phyloP scores from a whole-genome alignment of 306 rosid genomes.

The Luffa aegyptiaca region DNA sequence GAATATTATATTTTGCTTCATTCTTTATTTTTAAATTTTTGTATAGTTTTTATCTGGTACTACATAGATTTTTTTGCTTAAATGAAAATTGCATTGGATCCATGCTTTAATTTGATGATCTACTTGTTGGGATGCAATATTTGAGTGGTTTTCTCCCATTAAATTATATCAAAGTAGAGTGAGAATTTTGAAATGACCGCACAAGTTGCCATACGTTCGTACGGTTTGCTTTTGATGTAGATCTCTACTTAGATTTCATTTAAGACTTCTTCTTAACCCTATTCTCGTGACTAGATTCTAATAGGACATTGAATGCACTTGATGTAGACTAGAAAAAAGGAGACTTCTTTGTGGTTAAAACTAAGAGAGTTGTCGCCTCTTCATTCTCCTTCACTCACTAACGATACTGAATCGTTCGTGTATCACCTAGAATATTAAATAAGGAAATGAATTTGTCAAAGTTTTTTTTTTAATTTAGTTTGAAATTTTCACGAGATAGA shows the following conservation, averaged over 20 bases:
- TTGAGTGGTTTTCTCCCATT: too few species aligned
- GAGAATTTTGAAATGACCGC: background rate
- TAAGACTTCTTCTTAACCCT: background rate
- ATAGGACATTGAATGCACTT: background rate
- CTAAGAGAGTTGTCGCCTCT: background rate
- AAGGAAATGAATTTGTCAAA: background rate
- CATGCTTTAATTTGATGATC: too few species aligned
- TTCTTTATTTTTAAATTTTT: too few species aligned
- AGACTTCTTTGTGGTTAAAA: background rate
- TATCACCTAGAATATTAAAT: background rate
- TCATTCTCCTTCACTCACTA: too few species aligned
- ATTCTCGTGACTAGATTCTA: background rate
- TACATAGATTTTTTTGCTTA: background rate
- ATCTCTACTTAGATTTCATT: background rate
- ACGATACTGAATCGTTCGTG: background rate
- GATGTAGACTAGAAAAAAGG: background rate
- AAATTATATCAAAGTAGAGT: background rate
- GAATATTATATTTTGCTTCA: too few species aligned
- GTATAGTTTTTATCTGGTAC: too few species aligned
- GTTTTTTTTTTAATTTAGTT: too few species aligned
- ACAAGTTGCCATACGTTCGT: background rate
- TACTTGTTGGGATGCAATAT: background rate
- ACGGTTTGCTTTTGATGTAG: background rate
- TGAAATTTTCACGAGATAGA: too few species aligned
- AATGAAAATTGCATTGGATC: too few species aligned